Percentiles rank a stretch among this genome's conserved stretches.
Evolutionary conservation across 1,284 basidiomycete species (phyloP).

Genomic region (Lentinula novae-zelandiae): DNA sequence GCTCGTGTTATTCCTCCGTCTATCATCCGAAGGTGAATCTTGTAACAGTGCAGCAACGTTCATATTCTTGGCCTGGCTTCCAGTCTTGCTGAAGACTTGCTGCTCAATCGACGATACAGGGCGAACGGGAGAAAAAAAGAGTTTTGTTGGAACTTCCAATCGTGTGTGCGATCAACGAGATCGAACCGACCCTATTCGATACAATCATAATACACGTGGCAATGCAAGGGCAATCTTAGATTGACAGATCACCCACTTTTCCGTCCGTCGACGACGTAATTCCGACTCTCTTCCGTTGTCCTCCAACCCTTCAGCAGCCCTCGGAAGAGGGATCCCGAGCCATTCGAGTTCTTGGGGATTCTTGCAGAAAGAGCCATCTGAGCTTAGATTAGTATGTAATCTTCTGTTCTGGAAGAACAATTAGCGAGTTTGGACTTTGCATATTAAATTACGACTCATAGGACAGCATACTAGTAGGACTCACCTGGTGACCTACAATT

Average conservation of each 20-base stretch:
- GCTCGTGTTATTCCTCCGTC: constrained; percentile 20
- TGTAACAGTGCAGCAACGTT: constrained; percentile 70
- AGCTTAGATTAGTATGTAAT: not conserved
- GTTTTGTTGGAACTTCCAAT: not conserved
- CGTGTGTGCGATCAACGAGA: not conserved
- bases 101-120: not conserved
- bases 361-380: not conserved
- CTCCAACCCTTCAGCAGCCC: not conserved
- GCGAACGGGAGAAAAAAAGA: not conserved
- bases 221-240: not conserved
- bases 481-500: not conserved
- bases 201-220: not conserved
- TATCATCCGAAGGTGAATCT: constrained; percentile 60
- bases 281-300: not conserved
- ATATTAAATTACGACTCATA: no score
- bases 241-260: not conserved
- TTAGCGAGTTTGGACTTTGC: no score
- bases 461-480: not conserved
- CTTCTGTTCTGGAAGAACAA: not conserved
- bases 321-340: not conserved
- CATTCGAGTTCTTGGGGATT: not conserved
- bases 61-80: constrained; percentile 34
- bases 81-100: not conserved
- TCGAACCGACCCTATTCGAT: constrained; percentile 1
- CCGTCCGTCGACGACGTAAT: not conserved